phyloP scores from a whole-genome alignment of 805 yeast species.

The Wickerhamia fluorescens region DNA sequence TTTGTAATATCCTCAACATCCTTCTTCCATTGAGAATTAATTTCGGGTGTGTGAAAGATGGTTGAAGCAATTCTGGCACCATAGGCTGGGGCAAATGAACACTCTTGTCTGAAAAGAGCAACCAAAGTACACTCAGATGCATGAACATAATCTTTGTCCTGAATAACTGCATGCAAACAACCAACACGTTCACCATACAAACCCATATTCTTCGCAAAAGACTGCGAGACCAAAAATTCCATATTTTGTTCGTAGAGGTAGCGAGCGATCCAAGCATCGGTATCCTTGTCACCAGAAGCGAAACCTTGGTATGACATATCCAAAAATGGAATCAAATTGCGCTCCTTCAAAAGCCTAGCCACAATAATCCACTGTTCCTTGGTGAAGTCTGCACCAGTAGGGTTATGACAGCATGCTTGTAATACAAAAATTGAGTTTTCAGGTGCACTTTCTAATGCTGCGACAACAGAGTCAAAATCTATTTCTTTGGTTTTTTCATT shows the following conservation, averaged over 20 bases:
- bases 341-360: constrained; percentile 16
- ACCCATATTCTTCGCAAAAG: constrained; percentile 37
- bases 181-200: constrained; percentile 36
- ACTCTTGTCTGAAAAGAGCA: constrained; percentile 30
- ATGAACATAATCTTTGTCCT: constrained; percentile 10
- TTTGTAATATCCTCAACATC: constrained; percentile 25
- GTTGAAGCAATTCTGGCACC: constrained; percentile 37
- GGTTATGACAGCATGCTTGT: constrained; percentile 41
- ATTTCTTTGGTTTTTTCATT: constrained; percentile 18
- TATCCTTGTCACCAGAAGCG: constrained; percentile 20
- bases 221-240: constrained; percentile 27
- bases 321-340: constrained; percentile 23
- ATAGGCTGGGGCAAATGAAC: constrained; percentile 41
- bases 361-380: constrained; percentile 31
- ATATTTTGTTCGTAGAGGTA: constrained; percentile 20
- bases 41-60: constrained; percentile 18
- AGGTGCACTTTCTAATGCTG: constrained; percentile 24
- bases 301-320: constrained; percentile 41
- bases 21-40: constrained; percentile 25
- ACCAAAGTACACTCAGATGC: constrained; percentile 21
- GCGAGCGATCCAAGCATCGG: constrained; percentile 35
- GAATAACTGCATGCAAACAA: constrained; percentile 26
- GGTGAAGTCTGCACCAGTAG: constrained; percentile 36
- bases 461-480: constrained; percentile 20
- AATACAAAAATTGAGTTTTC: constrained; percentile 27